phyloP scores from a whole-genome alignment of 2,329 filamentous ascomycete species.

The Fusarium pseudocircinatum region DNA sequence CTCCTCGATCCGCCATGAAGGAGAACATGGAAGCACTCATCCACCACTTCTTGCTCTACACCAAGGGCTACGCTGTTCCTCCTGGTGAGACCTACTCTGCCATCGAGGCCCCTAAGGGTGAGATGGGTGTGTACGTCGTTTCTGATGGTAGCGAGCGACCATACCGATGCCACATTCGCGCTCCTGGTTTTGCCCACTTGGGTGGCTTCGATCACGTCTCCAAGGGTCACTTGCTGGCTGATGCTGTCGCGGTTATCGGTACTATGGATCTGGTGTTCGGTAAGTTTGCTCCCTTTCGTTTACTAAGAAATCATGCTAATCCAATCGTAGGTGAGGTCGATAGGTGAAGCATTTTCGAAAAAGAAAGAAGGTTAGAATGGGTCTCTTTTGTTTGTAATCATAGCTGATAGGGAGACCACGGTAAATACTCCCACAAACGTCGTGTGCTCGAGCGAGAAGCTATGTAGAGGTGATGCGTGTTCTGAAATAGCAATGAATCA shows the following conservation, averaged over 20 bases:
- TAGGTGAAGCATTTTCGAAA: slow-evolving; percentile 55
- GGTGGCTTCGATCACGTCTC: slow-evolving; percentile 93
- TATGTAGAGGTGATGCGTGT: slow-evolving; percentile 40
- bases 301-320: slow-evolving; percentile 50
- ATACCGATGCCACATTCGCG: slow-evolving; percentile 97
- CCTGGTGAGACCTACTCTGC: slow-evolving; percentile 98
- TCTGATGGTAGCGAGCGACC: slow-evolving; percentile 96
- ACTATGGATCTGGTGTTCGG: slow-evolving; percentile 92
- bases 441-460: slow-evolving; percentile 41
- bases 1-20: slow-evolving; percentile 98
- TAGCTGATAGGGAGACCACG: slow-evolving; percentile 50
- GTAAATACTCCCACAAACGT: slow-evolving; percentile 51
- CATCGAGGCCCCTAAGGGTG: slow-evolving; percentile 99
- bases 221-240: slow-evolving; percentile 91
- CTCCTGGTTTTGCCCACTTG: slow-evolving; percentile 95
- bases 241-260: slow-evolving; percentile 95
- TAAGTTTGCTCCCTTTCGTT: slow-evolving; percentile 52
- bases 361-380: slow-evolving; percentile 46
- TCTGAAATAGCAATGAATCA: slow-evolving; percentile 41
- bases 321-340: slow-evolving; percentile 65
- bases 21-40: slow-evolving; percentile 99
- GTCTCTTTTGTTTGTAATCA: slow-evolving; percentile 54
- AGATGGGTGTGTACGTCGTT: slow-evolving; percentile 98
- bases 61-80: slow-evolving; percentile 96
- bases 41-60: slow-evolving; percentile 98